Percentiles rank a stretch among this genome's conserved stretches.
phyloP scores from a whole-genome alignment of 768 basidiomycete genomes.

The Pisolithus tinctorius region DNA sequence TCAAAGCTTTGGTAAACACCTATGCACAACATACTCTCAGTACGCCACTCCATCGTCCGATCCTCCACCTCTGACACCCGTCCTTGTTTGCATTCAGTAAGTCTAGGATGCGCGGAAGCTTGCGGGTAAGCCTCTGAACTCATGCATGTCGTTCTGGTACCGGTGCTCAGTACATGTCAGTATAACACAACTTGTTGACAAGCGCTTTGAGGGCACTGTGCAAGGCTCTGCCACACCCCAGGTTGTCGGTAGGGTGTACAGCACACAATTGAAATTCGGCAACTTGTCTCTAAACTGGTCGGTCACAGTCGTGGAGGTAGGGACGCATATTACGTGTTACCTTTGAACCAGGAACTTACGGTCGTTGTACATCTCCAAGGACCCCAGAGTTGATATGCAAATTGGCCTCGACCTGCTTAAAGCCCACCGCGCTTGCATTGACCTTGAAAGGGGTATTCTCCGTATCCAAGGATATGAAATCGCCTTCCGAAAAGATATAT shows the following conservation, averaged over 20 bases:
- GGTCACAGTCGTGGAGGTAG: conserved; percentile 91
- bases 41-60: conserved; percentile 30
- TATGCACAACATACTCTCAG: conserved; percentile 97
- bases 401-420: conserved; percentile 99
- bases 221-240: conserved; percentile 92
- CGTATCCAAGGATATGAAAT: conserved; percentile 94
- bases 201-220: conserved; percentile 82
- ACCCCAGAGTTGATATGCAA: conserved; percentile 83
- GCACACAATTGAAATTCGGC: conserved; percentile 82
- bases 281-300: conserved; percentile 83
- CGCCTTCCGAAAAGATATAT: conserved; percentile 40
- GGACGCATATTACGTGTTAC: conserved; percentile 3
- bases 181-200: conserved; percentile 90
- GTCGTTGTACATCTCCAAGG: not conserved
- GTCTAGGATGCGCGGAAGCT: conserved; percentile 82
- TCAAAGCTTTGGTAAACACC: conserved; percentile 97
- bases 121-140: conserved; percentile 59
- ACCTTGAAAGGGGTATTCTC: conserved; percentile 81
- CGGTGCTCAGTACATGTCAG: conserved; percentile 31
- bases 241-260: conserved; percentile 91
- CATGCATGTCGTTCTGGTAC: not conserved
- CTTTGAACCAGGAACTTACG: not conserved
- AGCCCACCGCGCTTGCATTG: conserved; percentile 94
- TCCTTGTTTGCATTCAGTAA: conserved; percentile 47
- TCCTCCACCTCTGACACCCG: conserved; percentile 1